Base-by-base conservation (phyloP, 1,284 basidiomycete genomes). In the Pascua guehoae region DNA sequence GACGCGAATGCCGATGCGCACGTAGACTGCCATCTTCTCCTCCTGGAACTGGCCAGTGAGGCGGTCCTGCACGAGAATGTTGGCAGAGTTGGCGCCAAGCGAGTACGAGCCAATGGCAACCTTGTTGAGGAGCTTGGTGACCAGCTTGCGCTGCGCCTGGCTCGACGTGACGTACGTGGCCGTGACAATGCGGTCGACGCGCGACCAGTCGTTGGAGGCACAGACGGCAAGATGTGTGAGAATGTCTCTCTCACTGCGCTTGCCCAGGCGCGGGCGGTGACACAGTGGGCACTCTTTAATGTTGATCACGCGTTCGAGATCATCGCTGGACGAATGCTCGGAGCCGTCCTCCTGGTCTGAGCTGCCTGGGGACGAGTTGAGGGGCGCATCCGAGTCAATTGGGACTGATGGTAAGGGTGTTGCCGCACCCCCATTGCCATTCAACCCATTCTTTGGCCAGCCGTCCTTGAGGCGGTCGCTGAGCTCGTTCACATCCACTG, bases 91-190 rank as follows among this genome's bases (percentile, higher is more conserved):
- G n/a, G 93, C 94, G 8, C 94, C 94, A 37, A 97, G 83, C 64
- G 84, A 86, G 78, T 98, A 97, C 61, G 88, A 83, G 2, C 94
- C 94, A 60, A 84, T 83, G 0, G 88, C 88, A 3, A 95, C 85
- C 78, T 91, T 91, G 51, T 84, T 82, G 60, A 96, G 82, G 44
- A 96, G 83, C 79, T 90, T 93, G 57, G 90, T 92, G 68, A 94
- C 88, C 87, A 91, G 96, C 78, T 98, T 98, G 69, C 95, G 82
- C 78, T 97, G 94, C 53, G 96, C 95, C 78, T 98, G 95, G 63
- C 83, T 87, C 14, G 90, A 88, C 0, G 95, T 98, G 2, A 98
- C 94, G 67, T 92, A 98, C 70, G 93, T 95, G n/a, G 88, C 86
- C 15, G 94, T 92, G 37, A 94, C 85, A 62, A 96, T 90, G 61